Conservation (phyloP, 805 yeast species). For the Metschnikowia chrysomelidarum region DNA sequence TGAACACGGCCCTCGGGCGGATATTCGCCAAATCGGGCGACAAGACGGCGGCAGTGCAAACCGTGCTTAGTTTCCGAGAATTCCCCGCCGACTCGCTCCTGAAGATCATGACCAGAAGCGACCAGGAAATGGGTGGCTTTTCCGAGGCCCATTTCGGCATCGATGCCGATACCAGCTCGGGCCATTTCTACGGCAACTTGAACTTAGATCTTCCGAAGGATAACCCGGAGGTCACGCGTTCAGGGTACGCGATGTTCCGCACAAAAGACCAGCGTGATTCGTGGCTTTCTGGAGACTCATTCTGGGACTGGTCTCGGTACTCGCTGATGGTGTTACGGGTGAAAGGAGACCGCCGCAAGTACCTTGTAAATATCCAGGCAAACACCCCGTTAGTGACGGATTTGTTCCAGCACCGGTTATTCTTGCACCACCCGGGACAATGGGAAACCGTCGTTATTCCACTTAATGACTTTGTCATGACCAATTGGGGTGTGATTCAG, state of each 20-base stretch:
- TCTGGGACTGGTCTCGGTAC: constrained; percentile 70
- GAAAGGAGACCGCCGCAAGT: constrained; percentile 71
- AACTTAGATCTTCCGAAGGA: constrained; percentile 49
- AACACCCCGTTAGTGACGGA: constrained; percentile 77
- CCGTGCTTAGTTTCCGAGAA: constrained; percentile 58
- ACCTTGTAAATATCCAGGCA: constrained; percentile 77
- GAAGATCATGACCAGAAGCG: constrained; percentile 60
- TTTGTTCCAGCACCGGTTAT: constrained; percentile 77
- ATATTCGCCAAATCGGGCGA: constrained; percentile 34
- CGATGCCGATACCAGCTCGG: constrained; percentile 32
- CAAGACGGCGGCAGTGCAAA: constrained; percentile 29
- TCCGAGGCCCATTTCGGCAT: constrained; percentile 58
- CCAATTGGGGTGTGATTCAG: constrained; percentile 71
- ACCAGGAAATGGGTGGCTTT: constrained; percentile 75
- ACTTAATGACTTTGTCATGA: constrained; percentile 73
- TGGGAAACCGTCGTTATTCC: constrained; percentile 87
- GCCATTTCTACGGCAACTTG: constrained; percentile 55
- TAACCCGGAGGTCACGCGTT: constrained; percentile 28
- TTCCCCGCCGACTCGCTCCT: constrained; percentile 43
- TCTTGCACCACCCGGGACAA: constrained; percentile 64
- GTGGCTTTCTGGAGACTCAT: constrained; percentile 38
- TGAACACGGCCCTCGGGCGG: constrained; percentile 35
- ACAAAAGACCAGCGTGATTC: constrained; percentile 56
- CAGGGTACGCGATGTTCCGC: constrained; percentile 82
- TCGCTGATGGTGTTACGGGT: constrained; percentile 65